Evolutionary conservation across 2,329 filamentous ascomycete species (phyloP), one percentile per base, ranked within the genome.

Genomic region (Pyricularia pennisetigena): DNA sequence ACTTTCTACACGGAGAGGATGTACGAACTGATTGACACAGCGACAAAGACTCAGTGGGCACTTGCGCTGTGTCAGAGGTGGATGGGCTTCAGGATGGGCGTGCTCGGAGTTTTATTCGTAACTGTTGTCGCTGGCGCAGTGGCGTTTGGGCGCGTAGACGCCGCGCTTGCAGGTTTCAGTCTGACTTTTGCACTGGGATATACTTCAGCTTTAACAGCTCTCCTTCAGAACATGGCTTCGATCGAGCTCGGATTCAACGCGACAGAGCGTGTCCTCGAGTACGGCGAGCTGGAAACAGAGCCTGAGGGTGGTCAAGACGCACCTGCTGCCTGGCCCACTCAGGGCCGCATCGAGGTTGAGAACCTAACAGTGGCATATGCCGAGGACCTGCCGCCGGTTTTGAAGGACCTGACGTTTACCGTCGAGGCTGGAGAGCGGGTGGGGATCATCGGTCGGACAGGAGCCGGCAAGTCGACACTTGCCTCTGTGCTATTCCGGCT

Each of bases 391-490:
- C 77, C 77, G 12, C 75, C 77, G 0, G 78, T 80, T 0, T 70
- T 81, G 65, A 78, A 78, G 70, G 73, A 75, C 26, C 71, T 81
- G 28, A 77, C 73, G 61, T 80, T 81, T 68, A 71, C 69, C n/a
- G 74, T 81, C 35, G 70, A 74, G 29, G 72, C 77, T 6, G 87
- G 87, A n/a, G 86, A 89, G 75, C 82, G 86, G 41, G 86, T 90
- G 68, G 88, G 87, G 26, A 82, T 90, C 2, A 86, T 90, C 2
- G 88, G 88, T 7, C 83, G 88, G 6, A 90, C 88, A 0, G 88
- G 88, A 10, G 87, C 87, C 1, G 88, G 88, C 59, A 90, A 90
- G 74, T 88, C 85, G 8, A 86, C 83, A 14, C 87, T 90, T 76
- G 88, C 88, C 80, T 83, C 82, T 23, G 85, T 87, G 0, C 79